Evolutionary conservation across 1,284 basidiomycete species (phyloP).

Genomic region (Ganoderma leucocontextum): DNA sequence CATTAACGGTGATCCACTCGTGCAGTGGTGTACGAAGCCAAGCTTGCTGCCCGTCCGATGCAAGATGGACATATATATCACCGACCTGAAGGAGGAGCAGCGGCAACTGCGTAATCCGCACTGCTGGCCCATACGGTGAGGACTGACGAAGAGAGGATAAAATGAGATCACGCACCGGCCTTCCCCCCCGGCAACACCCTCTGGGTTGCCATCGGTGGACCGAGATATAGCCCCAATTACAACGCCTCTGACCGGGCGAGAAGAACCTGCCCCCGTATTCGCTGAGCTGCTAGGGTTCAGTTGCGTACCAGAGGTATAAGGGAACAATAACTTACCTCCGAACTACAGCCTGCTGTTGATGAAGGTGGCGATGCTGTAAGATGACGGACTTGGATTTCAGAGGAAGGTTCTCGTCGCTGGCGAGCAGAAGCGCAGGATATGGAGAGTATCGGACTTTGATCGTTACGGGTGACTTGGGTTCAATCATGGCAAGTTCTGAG

Average conservation of each 20-base stretch:
- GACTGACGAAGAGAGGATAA: too few relatives aligned
- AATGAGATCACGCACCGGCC: not conserved
- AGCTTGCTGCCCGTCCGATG: not conserved
- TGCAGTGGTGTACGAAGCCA: not conserved
- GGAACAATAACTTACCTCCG: not conserved
- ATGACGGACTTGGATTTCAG: not conserved
- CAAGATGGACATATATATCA: not conserved
- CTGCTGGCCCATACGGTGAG: too few relatives aligned
- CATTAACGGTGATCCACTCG: not conserved
- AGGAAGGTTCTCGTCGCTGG: not conserved
- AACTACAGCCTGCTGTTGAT: not conserved
- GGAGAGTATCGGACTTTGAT: not conserved
- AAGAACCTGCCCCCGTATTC: not conserved
- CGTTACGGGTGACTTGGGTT: not conserved
- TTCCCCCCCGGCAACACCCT: not conserved
- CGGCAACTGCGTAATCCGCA: too few relatives aligned
- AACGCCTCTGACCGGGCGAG: not conserved
- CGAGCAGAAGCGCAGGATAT: not conserved
- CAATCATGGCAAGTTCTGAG: too few relatives aligned
- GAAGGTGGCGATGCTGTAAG: not conserved
- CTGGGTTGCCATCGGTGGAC: not conserved
- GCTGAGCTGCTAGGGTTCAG: not conserved
- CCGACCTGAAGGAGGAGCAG: too few relatives aligned
- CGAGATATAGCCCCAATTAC: not conserved
- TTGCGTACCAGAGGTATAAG: too few relatives aligned